Conservation (phyloP, 2,329 filamentous ascomycete genomes). For the Curvularia verruculosa region DNA sequence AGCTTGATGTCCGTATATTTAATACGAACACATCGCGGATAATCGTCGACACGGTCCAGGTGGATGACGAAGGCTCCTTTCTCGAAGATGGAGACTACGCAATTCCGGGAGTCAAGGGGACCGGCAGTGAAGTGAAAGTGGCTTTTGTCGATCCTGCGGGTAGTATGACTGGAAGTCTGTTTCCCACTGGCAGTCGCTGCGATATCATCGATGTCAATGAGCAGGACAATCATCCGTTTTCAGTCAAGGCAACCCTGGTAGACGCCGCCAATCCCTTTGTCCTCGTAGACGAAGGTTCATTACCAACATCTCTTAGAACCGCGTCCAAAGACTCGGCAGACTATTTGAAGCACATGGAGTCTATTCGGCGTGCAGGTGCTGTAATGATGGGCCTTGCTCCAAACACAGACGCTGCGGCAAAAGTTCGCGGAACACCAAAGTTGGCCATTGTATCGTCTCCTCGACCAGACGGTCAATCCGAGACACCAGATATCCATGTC, state of each 20-base stretch:
- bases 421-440: slow-evolving; percentile 64
- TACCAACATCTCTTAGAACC: slow-evolving; percentile 58
- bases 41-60: slow-evolving; percentile 60
- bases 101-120: slow-evolving; percentile 69
- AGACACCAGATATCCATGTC: slow-evolving; percentile 24
- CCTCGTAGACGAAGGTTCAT: slow-evolving; percentile 61
- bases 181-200: slow-evolving; percentile 63
- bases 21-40: slow-evolving; percentile 73
- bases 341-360: slow-evolving; percentile 59
- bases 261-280: slow-evolving; percentile 69
- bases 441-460: slow-evolving; percentile 59
- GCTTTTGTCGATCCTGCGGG: slow-evolving; percentile 68
- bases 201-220: slow-evolving; percentile 53
- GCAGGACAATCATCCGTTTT: slow-evolving; percentile 35
- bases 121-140: slow-evolving; percentile 62
- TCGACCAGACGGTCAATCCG: neutral
- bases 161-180: slow-evolving; percentile 64
- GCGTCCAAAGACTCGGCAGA: slow-evolving; percentile 49
- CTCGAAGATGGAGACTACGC: slow-evolving; percentile 59
- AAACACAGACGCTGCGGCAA: slow-evolving; percentile 43
- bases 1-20: slow-evolving; percentile 60
- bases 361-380: slow-evolving; percentile 62
- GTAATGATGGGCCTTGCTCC: slow-evolving; percentile 64
- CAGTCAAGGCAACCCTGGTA: slow-evolving; percentile 60
- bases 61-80: slow-evolving; percentile 54